Conservation (phyloP, 352 stramenopile genomes). For the Pythium utonaiense region DNA sequence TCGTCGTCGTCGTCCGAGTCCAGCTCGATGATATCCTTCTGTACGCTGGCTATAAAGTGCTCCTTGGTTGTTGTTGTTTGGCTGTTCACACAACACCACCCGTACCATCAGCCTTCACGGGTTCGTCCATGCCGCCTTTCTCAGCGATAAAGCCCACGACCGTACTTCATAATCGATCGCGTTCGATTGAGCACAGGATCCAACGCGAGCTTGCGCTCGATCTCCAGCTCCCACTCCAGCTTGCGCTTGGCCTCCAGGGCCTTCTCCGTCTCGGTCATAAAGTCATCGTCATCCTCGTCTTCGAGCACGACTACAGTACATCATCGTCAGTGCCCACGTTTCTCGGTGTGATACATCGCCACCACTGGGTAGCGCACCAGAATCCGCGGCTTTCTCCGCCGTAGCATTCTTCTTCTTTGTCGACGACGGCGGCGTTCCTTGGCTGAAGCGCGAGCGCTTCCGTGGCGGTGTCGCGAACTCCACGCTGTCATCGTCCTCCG, state of each 20-base stretch:
- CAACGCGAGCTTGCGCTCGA: conserved; percentile 41
- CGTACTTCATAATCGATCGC: conserved; percentile 51
- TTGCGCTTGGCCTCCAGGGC: conserved; percentile 33
- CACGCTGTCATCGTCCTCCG: conserved; percentile 10
- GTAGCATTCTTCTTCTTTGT: not conserved
- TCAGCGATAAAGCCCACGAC: conserved; percentile 1
- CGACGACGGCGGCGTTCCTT: not conserved
- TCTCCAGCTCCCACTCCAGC: conserved; percentile 47
- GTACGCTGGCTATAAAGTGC: conserved; percentile 8
- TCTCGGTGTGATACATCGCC: not conserved
- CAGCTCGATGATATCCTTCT: conserved; percentile 43
- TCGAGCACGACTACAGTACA: conserved; percentile 17
- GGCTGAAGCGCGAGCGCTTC: conserved; percentile 5
- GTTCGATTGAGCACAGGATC: conserved; percentile 62
- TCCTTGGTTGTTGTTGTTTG: conserved; percentile 28
- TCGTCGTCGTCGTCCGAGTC: conserved; percentile 54
- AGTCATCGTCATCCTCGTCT: conserved; percentile 32
- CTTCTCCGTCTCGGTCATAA: conserved; percentile 40
- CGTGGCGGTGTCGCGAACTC: conserved; percentile 7
- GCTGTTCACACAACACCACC: conserved; percentile 11
- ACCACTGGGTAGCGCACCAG: not conserved
- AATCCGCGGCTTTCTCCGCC: not conserved
- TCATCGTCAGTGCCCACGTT: not conserved
- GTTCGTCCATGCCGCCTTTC: not conserved
- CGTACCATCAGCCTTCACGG: not conserved